Base-by-base conservation (phyloP, 2,329 filamentous ascomycete species). In the Beauveria brongniartii region DNA sequence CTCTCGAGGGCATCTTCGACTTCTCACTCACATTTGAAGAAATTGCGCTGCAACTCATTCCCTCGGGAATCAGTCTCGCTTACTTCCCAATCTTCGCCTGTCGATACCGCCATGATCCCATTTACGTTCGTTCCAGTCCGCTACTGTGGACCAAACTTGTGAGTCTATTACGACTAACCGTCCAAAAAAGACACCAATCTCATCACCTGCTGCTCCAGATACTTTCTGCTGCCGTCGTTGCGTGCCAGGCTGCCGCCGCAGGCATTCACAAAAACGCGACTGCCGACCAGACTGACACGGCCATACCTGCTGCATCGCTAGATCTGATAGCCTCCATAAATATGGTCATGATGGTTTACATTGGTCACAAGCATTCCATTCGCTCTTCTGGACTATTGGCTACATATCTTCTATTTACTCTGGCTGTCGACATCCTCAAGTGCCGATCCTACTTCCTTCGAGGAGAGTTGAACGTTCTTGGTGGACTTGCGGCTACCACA, bases 401-500 rank as follows among this genome's bases (percentile, higher is more conserved):
- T 24, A 14, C 56, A 3, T 76, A 71, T 46, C 67, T 76, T 5
- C 59, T 74, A 40, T 54, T 69, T 3, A 70, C 71, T 0, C 62
- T 70, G 2, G 46, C 73, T 9, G 67, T 73, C 28, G 73, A 76
- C 24, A 63, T 70, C 22, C 69, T 72, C 1, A 64, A 67, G 9
- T 62, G 67, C 2, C 64, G 74, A 30, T 74, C 73, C 0, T 65
- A 72, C 0, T 74, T 70, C 66, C 62, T 74, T 5, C 68, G 72
- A 7, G 55, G 52, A 2, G 55, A 20, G 8, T 62, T 69, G 40
- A 24, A 50, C 2, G 34, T 59, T 3, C 66, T 74, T 24, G 70
- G 68, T 1, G 59, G 52, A 10, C 59, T 73, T 1, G 71, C 71
- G 41, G 68, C 67, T 0, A 61, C 67, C 0, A 65, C 67, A 0